Evolutionary conservation across 2,329 filamentous ascomycete genomes (phyloP), one percentile per base, ranked within the genome.

Genomic region (Colletotrichum truncatum): DNA sequence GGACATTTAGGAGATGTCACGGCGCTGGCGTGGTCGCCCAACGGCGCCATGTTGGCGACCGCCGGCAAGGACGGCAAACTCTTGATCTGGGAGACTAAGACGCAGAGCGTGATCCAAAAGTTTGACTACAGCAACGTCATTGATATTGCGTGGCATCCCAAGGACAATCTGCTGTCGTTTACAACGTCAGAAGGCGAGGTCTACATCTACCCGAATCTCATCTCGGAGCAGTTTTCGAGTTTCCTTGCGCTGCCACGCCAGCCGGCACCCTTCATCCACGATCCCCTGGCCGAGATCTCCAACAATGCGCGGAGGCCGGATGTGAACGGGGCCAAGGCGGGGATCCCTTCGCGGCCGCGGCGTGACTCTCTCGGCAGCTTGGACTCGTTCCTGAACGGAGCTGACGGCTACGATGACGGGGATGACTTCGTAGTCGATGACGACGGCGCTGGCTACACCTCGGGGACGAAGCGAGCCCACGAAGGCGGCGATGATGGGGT

Each of bases 371-470:
- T 90, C 1, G 92, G 94, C 67, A 94, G 93, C 39, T 82, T 97
- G 3, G 93, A 96, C 75, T 93, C 94, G 55, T 88, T 97, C n/a
- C 84, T 97, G 3, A 89, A 86, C 18, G 87, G 88, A 1, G 80
- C 80, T 14, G 75, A 86, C 73, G 80, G 74, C 30, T 73, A 87
- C 73, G 75, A 81, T 69, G 74, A 89, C 80, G 82, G 84, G 25
- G 92, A 93, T 41, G 93, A 93, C 68, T 99, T 98, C 75, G 93
- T 99, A 2, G 89, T 94, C 5, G 96, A 99, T 72, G 96, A 99
- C 68, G 96, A 99, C 74, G 94, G 94, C 10, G 95, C 94, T 32
- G 96, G 95, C 41, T 98, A 98, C 77, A 87, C 89, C 1, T 80
- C 90, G 39, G 88, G 83, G 34, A 79, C 79, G 48, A 89, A 89